phyloP scores from a whole-genome alignment of 2,329 filamentous ascomycete genomes.

The Fusarium piperis region DNA sequence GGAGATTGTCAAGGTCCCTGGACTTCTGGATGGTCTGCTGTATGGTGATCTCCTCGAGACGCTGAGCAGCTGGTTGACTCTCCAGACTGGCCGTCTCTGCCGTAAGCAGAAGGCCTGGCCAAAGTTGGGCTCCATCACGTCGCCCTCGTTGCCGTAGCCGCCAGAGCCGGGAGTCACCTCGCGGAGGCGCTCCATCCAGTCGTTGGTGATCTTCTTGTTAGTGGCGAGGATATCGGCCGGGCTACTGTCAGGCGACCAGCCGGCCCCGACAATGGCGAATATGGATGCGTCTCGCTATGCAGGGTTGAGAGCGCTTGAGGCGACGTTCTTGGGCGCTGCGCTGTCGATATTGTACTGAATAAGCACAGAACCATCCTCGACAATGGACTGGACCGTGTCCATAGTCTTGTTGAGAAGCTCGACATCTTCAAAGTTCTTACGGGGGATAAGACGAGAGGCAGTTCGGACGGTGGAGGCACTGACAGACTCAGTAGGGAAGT shows the following conservation, averaged over 20 bases:
- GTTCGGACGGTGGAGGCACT: conserved; percentile 40
- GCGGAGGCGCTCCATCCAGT: conserved; percentile 23
- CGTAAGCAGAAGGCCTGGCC: conserved; percentile 45
- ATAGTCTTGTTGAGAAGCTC: conserved; percentile 33
- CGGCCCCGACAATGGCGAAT: conserved; percentile 45
- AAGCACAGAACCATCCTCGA: conserved; percentile 37
- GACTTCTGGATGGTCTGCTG: conserved; percentile 6
- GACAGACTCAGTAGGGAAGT: conserved; percentile 48
- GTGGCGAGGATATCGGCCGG: conserved; percentile 29
- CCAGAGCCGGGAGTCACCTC: conserved; percentile 33
- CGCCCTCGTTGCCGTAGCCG: conserved; percentile 47
- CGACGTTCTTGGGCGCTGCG: conserved; percentile 16
- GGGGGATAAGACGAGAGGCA: conserved; percentile 54
- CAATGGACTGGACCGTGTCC: conserved; percentile 27
- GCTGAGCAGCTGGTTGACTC: conserved; percentile 22
- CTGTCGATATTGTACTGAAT: conserved; percentile 40
- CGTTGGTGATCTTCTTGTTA: conserved; percentile 40
- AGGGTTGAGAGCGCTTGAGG: conserved; percentile 52
- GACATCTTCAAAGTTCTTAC: conserved; percentile 38
- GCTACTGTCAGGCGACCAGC: conserved; percentile 21
- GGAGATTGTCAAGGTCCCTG: conserved; percentile 10
- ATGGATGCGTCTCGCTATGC: conserved; percentile 56
- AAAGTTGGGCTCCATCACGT: conserved; percentile 46
- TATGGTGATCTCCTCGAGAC: conserved; percentile 22
- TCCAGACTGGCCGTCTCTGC: conserved; percentile 30